Base-by-base conservation (phyloP, 2,329 filamentous ascomycete genomes). In the Aspergillus amoenus region DNA sequence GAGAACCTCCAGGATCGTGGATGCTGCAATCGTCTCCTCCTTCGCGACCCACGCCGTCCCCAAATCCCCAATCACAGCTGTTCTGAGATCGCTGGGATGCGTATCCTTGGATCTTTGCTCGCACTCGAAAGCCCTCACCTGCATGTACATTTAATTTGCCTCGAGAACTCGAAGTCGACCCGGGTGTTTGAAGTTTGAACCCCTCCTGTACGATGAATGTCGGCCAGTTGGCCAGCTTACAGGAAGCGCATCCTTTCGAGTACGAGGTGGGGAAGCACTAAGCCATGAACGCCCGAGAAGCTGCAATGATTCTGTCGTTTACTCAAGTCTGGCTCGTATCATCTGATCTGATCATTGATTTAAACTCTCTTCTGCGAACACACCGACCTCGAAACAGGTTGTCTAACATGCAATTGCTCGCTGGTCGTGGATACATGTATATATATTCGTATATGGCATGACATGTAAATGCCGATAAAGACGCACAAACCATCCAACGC, bases 151-250 rank as follows among this genome's bases (percentile, higher is more conserved):
- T 24, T 18, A 12, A 24, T 24, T 24, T 18, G 17, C 41, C n/a
- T 13, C 9, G 21, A 15, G n/a, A 39, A 22, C 48, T 18, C 40
- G 39, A 24, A 43, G 48, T 43, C 39, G n/a, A 21, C 34, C 39
- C n/a, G 48, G 27, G 13, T 11, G 9, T 21, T 42, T 18, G 40
- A 42, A 42, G 40, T 21, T 48, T 22, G 17, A 11, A 47, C 44
- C 45, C 50, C 43, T 52, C 24, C 22, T 41, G 47, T 24, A 34
- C 47, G 39, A n/a, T 17, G 46, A 18, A 22, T 49, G 46, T 39
- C 12, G 37, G 52, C 47, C 52, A 55, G 21, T 34, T 55, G 52
- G 52, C 52, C 48, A 34, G 52, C 43, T 48, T 55, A 55, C 44
- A 22, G 34, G 40, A 22, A 22, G 47, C 32, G 12, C 37, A 47